Conservation (phyloP, 2,329 filamentous ascomycete species). For the Penicillium sp. region DNA sequence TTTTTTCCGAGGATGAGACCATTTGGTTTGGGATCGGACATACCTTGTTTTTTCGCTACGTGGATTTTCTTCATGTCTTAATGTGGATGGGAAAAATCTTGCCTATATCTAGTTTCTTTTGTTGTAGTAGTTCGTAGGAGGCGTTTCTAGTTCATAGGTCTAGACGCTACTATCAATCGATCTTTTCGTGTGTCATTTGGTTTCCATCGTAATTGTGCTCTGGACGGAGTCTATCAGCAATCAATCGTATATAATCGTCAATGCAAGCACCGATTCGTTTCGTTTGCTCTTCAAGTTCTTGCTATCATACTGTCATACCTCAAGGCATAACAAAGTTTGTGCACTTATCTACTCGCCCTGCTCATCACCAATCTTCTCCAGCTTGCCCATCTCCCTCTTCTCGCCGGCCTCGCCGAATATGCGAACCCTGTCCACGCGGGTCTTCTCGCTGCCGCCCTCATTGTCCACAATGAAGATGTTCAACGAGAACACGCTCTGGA, state of each 20-base stretch:
- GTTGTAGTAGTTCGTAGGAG: no score
- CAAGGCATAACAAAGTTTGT: background rate
- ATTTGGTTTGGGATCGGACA: slow-evolving; percentile 64
- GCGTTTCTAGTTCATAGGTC: no score
- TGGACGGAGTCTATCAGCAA: background rate
- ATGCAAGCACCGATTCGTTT: background rate
- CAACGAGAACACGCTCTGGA: slow-evolving; percentile 88
- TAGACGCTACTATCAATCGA: background rate
- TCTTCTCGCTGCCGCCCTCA: slow-evolving; percentile 80
- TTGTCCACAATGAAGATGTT: slow-evolving; percentile 89
- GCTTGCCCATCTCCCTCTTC: slow-evolving; percentile 89
- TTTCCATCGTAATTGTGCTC: background rate
- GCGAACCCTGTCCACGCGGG: slow-evolving; percentile 66
- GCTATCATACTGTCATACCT: background rate
- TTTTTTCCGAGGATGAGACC: slow-evolving; percentile 50
- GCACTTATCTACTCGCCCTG: slow-evolving; percentile 57
- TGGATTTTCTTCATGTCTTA: background rate
- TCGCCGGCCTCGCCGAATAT: slow-evolving; percentile 88
- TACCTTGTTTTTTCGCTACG: slow-evolving; percentile 26
- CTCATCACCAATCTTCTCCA: slow-evolving; percentile 91
- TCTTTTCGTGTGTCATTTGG: background rate
- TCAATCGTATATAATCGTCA: background rate
- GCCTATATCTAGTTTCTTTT: no score
- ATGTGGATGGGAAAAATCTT: background rate
- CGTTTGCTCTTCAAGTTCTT: background rate